Evolutionary conservation across 176 grass and related monocot genomes (phyloP).

Genomic region (Raddia distichophylla): DNA sequence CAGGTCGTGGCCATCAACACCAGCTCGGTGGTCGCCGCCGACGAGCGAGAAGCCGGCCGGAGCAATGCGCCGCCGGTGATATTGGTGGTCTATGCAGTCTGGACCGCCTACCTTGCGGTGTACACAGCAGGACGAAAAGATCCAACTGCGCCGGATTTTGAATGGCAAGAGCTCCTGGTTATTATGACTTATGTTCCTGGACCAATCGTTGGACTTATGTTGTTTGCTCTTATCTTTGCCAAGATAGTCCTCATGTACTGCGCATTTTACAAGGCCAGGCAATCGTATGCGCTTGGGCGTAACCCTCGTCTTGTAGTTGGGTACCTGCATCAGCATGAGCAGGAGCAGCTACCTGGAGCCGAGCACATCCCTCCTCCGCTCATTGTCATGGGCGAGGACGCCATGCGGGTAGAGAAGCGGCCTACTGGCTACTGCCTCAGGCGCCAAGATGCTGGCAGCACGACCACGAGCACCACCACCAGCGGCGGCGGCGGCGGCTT

Average conservation of each 20-base stretch:
- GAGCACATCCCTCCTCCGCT: constrained; percentile 1
- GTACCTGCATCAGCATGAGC: no score
- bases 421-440: constrained; percentile 14
- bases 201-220: no score
- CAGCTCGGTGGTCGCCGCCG: neutral
- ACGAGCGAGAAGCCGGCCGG: constrained; percentile 9
- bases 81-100: neutral
- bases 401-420: neutral
- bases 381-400: neutral
- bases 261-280: neutral
- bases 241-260: neutral
- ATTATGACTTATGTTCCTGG: no score
- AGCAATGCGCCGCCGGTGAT: neutral
- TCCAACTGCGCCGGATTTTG: no score
- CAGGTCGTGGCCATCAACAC: constrained; percentile 1
- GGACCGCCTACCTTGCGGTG: neutral
- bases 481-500: no score
- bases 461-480: no score
- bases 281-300: constrained; percentile 1
- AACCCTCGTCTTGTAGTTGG: neutral
- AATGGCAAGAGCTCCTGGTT: no score
- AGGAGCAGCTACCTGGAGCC: neutral
- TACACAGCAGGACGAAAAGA: no score
- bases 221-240: neutral
- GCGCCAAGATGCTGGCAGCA: no score